Evolutionary conservation across 1,284 basidiomycete genomes (phyloP).

Genomic region (Cryptococcus depauperatus): DNA sequence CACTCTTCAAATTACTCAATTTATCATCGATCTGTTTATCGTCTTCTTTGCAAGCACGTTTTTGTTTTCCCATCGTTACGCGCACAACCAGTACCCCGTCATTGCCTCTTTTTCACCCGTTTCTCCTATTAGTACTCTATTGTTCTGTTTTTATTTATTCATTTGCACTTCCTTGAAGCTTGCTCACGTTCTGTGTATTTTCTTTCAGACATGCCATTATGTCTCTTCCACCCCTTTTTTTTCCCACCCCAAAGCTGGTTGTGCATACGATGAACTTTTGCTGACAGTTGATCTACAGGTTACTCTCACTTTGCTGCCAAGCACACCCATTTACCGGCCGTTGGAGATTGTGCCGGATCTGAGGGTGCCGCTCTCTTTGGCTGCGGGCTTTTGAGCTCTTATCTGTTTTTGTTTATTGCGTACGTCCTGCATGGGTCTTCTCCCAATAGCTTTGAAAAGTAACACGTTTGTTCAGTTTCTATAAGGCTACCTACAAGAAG

Average conservation of each 20-base stretch:
- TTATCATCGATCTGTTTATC: conserved; percentile 77
- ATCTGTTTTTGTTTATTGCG: conserved; percentile 78
- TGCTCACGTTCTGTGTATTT: background rate
- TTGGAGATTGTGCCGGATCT: conserved; percentile 78
- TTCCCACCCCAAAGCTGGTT: conserved; percentile 9
- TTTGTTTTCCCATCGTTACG: conserved; percentile 46
- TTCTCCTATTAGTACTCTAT: conserved; percentile 45
- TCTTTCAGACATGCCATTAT: conserved; percentile 1
- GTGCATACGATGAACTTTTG: conserved; percentile 8
- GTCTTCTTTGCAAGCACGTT: conserved; percentile 89
- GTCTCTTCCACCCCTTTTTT: conserved; percentile 4
- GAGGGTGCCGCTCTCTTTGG: conserved; percentile 84
- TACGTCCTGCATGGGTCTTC: conserved; percentile 18
- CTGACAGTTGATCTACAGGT: conserved; percentile 44
- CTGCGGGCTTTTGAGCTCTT: conserved; percentile 76
- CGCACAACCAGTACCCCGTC: conserved; percentile 54
- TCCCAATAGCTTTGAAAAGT: conserved; percentile 1
- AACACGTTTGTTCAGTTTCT: conserved; percentile 32
- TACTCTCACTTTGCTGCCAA: conserved; percentile 70
- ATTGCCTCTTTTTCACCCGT: conserved; percentile 52
- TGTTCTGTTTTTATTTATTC: conserved; percentile 5
- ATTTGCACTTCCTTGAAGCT: background rate
- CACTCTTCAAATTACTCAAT: conserved; percentile 90
- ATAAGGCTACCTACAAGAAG: conserved; percentile 46
- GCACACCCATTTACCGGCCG: conserved; percentile 63